Evolutionary conservation across 2,329 filamentous ascomycete genomes (phyloP).

Genomic region (Trichoderma asperellum): DNA sequence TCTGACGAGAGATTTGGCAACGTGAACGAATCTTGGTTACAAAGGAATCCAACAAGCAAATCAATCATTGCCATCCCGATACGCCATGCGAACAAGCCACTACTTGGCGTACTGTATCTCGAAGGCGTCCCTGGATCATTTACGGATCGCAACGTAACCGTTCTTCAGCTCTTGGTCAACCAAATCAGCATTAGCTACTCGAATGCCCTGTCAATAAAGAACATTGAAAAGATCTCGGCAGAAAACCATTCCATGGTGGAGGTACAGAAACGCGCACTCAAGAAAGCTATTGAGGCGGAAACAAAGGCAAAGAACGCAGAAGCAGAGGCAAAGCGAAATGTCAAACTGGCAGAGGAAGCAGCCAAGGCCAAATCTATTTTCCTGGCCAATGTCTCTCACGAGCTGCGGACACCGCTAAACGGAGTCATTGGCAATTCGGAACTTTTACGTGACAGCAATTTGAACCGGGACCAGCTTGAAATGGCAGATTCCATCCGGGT

Average conservation of each 20-base stretch:
- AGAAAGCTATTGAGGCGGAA: constrained; percentile 73
- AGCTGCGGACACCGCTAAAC: constrained; percentile 80
- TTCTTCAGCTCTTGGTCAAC: constrained; percentile 72
- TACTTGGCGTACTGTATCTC: constrained; percentile 76
- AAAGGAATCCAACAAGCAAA: constrained; percentile 69
- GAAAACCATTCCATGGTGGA: constrained; percentile 79
- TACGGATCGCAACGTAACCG: constrained; percentile 71
- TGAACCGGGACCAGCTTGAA: constrained; percentile 77
- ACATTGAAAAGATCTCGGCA: constrained; percentile 75
- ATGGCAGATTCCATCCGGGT: constrained; percentile 87
- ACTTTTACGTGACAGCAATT: constrained; percentile 73
- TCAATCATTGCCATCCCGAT: constrained; percentile 82
- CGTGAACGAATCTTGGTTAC: constrained; percentile 69
- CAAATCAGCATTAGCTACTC: constrained; percentile 76
- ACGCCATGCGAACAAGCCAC: constrained; percentile 68
- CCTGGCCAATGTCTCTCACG: constrained; percentile 78
- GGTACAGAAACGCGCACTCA: constrained; percentile 73
- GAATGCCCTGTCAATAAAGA: constrained; percentile 68
- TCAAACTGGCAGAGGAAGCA: constrained; percentile 80
- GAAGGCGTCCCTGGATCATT: constrained; percentile 76
- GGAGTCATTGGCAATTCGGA: constrained; percentile 90
- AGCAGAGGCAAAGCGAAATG: constrained; percentile 75
- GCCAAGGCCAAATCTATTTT: constrained; percentile 84
- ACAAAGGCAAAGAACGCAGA: constrained; percentile 77
- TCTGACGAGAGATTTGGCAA: constrained; percentile 79